A percentile compares a stretch with the other conserved stretches of the same genome.
phyloP scores from a whole-genome alignment of 1,284 basidiomycete species.

The Thelephora terrestris region DNA sequence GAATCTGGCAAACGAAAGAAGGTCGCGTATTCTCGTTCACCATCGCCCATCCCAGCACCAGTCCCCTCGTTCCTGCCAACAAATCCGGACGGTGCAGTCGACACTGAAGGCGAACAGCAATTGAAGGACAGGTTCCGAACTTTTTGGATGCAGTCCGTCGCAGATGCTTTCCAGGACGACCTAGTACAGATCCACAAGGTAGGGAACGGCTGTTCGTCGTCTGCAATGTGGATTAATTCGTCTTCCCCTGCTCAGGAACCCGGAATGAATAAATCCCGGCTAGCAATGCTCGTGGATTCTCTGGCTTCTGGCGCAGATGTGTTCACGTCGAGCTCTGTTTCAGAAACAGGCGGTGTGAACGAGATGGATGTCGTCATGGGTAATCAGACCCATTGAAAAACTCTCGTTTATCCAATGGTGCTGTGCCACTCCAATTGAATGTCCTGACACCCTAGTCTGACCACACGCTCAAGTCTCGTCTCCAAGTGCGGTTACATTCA shows the following conservation, averaged over 20 bases:
- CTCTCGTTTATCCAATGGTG: too few species aligned
- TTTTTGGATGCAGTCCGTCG: constrained; percentile 74
- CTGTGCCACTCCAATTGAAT: too few species aligned
- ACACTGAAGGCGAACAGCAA: constrained; percentile 33
- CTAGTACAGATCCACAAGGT: constrained; percentile 71
- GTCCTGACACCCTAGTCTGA: too few species aligned
- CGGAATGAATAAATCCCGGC: constrained; percentile 50
- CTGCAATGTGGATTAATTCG: neutral
- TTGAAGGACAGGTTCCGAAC: constrained; percentile 59
- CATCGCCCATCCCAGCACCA: constrained; percentile 37
- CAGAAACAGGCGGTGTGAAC: constrained; percentile 24
- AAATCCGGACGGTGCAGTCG: constrained; percentile 18
- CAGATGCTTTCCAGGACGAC: constrained; percentile 70
- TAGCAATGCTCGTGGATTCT: constrained; percentile 67
- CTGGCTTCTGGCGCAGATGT: constrained; percentile 67
- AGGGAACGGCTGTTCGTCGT: constrained; percentile 8
- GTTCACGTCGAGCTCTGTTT: constrained; percentile 34
- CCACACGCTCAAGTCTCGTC: too few species aligned
- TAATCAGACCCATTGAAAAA: too few species aligned
- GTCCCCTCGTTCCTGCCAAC: constrained; percentile 43
- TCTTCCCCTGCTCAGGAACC: constrained; percentile 43
- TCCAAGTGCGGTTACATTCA: too few species aligned
- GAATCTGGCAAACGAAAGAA: constrained; percentile 10
- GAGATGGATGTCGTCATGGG: constrained; percentile 42
- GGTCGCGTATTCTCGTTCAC: constrained; percentile 17